A percentile compares a stretch with the other conserved stretches of the same genome.
Conservation (phyloP, 1,139 yeast species). For the Sugiyamaella neomexicana region DNA sequence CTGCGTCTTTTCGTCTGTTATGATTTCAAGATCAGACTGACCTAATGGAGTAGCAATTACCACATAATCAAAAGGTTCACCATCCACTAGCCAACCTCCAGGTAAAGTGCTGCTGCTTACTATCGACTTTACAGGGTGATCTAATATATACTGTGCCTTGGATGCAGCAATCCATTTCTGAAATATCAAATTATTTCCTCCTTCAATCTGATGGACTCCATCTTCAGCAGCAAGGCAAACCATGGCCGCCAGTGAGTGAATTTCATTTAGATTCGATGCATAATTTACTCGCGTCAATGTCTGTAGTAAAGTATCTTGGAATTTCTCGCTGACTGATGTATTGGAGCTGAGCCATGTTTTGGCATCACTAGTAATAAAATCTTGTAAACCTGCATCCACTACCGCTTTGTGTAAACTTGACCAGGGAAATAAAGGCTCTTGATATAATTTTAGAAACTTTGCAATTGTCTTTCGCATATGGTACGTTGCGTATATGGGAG, state of each 20-base stretch:
- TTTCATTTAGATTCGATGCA: constrained; percentile 42
- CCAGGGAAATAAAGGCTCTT: constrained; percentile 39
- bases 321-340: constrained; percentile 33
- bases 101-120: background rate
- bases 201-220: constrained; percentile 38
- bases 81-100: constrained; percentile 28
- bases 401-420: constrained; percentile 28
- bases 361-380: constrained; percentile 34
- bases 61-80: constrained; percentile 43
- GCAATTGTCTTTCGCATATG: constrained; percentile 28
- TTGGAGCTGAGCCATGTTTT: constrained; percentile 30
- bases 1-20: background rate
- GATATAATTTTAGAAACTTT: constrained; percentile 34
- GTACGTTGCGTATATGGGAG: constrained; percentile 31
- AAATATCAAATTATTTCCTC: constrained; percentile 48
- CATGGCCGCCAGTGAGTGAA: constrained; percentile 45
- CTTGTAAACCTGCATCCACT: constrained; percentile 31
- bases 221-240: constrained; percentile 45
- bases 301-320: constrained; percentile 40
- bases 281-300: constrained; percentile 47
- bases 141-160: constrained; percentile 36
- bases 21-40: constrained; percentile 33
- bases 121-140: constrained; percentile 36
- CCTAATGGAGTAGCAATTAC: constrained; percentile 46
- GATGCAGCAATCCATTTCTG: constrained; percentile 42